A percentile compares a stretch with the other conserved stretches of the same genome.
phyloP scores from a whole-genome alignment of 108 stramenopile species.

The Licmophora abbreviata region DNA sequence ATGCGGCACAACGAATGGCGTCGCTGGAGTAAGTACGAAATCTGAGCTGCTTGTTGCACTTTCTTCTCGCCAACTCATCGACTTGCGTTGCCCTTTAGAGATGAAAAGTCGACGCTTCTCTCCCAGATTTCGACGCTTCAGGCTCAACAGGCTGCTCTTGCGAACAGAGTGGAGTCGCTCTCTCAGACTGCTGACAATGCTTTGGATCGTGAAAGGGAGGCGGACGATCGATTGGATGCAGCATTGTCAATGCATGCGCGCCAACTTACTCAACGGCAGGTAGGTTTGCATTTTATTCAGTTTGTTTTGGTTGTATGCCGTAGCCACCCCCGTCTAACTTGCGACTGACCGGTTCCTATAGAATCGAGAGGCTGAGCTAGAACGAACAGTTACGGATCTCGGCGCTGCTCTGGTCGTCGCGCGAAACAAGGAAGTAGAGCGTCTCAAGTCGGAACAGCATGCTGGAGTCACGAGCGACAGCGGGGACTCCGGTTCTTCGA shows the following conservation, averaged over 20 bases:
- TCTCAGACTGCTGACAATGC: conserved; percentile 41
- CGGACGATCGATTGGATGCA: conserved; percentile 66
- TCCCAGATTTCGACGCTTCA: conserved; percentile 50
- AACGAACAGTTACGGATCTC: conserved; percentile 69
- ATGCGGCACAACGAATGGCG: conserved; percentile 19
- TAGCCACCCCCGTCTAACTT: background rate
- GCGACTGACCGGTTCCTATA: conserved; percentile 5
- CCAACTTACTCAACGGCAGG: conserved; percentile 53
- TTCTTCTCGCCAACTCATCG: background rate
- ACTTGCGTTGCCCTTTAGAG: conserved; percentile 11
- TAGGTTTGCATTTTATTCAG: conserved; percentile 8
- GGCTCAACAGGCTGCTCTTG: conserved; percentile 34
- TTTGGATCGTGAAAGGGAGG: conserved; percentile 49
- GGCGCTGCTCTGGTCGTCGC: conserved; percentile 61
- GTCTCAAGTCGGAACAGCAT: conserved; percentile 2
- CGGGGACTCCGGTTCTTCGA: conserved; percentile 13
- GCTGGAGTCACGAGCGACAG: conserved; percentile 6
- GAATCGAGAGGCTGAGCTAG: conserved; percentile 68
- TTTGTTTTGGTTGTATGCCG: background rate
- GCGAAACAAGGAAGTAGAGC: conserved; percentile 22
- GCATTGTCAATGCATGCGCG: conserved; percentile 57
- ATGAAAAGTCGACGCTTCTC: conserved; percentile 54
- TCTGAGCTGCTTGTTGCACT: background rate
- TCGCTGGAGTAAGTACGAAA: conserved; percentile 28
- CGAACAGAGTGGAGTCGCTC: conserved; percentile 46